These are phyloP conservation scores for Fusarium sacchari DNA, from an alignment of 2,329 filamentous ascomycete genomes.

Conservation along the genomic window DNA sequence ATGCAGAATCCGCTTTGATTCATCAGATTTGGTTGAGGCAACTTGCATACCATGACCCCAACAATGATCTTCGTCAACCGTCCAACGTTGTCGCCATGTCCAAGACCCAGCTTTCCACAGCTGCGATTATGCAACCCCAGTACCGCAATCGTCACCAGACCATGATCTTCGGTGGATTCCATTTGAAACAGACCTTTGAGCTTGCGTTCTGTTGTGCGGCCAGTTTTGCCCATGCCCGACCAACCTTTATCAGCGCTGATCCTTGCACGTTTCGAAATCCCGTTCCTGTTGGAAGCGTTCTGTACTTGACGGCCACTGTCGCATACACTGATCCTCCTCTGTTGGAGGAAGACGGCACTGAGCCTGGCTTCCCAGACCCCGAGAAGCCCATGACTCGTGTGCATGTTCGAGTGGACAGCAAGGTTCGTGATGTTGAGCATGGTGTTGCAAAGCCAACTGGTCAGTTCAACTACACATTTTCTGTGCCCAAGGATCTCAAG, in stretches of 20 bases:
- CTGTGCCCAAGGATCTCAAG: conserved; percentile 42
- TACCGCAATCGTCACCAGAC: conserved; percentile 45
- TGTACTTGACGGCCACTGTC: conserved; percentile 44
- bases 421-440: conserved; percentile 46
- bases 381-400: conserved; percentile 43
- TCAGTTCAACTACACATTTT: conserved; percentile 48
- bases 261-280: conserved; percentile 47
- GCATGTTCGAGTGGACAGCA: conserved; percentile 46
- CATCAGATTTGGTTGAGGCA: conserved; percentile 46
- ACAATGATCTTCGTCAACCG: conserved; percentile 40
- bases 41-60: conserved; percentile 44
- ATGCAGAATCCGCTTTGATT: conserved; percentile 44
- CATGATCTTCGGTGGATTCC: conserved; percentile 48
- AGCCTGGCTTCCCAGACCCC: conserved; percentile 33
- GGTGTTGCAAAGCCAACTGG: conserved; percentile 45
- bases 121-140: conserved; percentile 47
- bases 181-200: conserved; percentile 47
- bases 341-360: conserved; percentile 43
- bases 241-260: conserved; percentile 46
- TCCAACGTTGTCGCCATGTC: conserved; percentile 43
- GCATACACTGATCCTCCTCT: conserved; percentile 46
- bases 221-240: conserved; percentile 46
- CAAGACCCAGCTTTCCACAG: conserved; percentile 42
- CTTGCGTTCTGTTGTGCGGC: conserved; percentile 46
- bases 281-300: conserved; percentile 44